Evolutionary conservation across 2,329 filamentous ascomycete genomes (phyloP).

Genomic region (Parastagonospora avenae): DNA sequence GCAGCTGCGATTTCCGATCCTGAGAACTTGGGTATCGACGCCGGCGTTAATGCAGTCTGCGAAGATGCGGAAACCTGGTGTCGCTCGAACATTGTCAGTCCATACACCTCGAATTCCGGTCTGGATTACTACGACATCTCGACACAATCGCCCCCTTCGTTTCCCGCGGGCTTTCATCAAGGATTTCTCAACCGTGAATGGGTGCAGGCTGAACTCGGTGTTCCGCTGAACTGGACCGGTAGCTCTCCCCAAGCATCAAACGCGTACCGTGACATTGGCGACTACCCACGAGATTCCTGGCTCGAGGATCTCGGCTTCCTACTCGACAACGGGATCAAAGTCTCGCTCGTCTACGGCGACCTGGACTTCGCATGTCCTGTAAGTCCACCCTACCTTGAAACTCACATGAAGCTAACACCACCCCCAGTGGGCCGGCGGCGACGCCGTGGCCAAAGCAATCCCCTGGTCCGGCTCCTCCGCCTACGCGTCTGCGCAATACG

Average conservation of each 20-base stretch:
- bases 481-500: constrained; percentile 37
- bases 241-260: constrained; percentile 21
- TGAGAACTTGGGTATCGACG: constrained; percentile 38
- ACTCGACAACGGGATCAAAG: constrained; percentile 50
- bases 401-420: constrained; percentile 8
- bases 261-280: constrained; percentile 44
- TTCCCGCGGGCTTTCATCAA: constrained; percentile 28
- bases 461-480: constrained; percentile 42
- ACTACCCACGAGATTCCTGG: constrained; percentile 51
- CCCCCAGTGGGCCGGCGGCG: constrained; percentile 47
- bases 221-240: constrained; percentile 16
- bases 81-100: constrained; percentile 18
- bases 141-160: constrained; percentile 20
- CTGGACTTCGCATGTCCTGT: constrained; percentile 39
- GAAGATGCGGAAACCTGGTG: constrained; percentile 56
- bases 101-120: constrained; percentile 20
- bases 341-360: constrained; percentile 24
- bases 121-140: constrained; percentile 26
- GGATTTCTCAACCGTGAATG: constrained; percentile 16
- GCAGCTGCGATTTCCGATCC: constrained; percentile 35
- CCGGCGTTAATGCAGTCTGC: constrained; percentile 53
- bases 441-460: constrained; percentile 46
- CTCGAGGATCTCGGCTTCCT: constrained; percentile 54
- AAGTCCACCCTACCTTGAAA: not conserved
- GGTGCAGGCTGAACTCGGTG: constrained; percentile 17